These are phyloP conservation scores for Chlorella sp. DNA, from an alignment of 139 green algal genomes.

Conservation along the genomic window DNA sequence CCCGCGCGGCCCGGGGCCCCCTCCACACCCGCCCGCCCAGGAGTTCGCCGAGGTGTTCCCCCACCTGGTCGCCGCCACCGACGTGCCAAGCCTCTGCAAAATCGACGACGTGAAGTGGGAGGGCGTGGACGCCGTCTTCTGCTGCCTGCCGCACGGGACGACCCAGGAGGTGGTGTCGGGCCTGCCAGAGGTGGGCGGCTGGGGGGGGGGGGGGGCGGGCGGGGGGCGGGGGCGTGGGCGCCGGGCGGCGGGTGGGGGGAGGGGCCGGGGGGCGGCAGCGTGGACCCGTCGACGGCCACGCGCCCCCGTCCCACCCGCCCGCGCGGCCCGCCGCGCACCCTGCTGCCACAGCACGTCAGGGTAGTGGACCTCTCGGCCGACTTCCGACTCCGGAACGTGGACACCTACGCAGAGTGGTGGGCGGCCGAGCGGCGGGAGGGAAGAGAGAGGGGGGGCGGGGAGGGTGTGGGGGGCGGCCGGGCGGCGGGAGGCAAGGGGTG, in stretches of 20 bases:
- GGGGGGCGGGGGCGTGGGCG: too few relatives aligned
- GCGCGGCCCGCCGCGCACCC: too few relatives aligned
- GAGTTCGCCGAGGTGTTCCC: conserved; percentile 91
- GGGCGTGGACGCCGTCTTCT: conserved; percentile 93
- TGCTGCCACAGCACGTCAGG: conserved; percentile 86
- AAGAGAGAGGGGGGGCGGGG: too few relatives aligned
- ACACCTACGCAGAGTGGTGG: conserved; percentile 92
- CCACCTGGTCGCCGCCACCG: conserved; percentile 74
- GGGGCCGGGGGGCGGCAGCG: too few relatives aligned
- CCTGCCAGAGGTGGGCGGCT: too few relatives aligned
- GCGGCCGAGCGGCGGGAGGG: too few relatives aligned
- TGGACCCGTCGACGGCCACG: too few relatives aligned
- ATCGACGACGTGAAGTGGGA: conserved; percentile 88
- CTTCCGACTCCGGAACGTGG: conserved; percentile 88
- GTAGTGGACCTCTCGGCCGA: conserved; percentile 97
- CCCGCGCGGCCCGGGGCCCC: background rate
- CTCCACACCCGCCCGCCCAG: conserved; percentile 36
- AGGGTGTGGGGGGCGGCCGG: too few relatives aligned
- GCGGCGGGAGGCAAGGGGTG: too few relatives aligned
- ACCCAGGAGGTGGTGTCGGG: conserved; percentile 86
- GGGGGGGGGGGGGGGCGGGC: too few relatives aligned
- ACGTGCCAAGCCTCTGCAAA: conserved; percentile 77
- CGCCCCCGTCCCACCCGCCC: too few relatives aligned
- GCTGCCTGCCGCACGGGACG: conserved; percentile 97
- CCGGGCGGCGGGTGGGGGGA: too few relatives aligned